Conservation (phyloP, 306 rosid genomes). For the Ziziphus jujuba region DNA sequence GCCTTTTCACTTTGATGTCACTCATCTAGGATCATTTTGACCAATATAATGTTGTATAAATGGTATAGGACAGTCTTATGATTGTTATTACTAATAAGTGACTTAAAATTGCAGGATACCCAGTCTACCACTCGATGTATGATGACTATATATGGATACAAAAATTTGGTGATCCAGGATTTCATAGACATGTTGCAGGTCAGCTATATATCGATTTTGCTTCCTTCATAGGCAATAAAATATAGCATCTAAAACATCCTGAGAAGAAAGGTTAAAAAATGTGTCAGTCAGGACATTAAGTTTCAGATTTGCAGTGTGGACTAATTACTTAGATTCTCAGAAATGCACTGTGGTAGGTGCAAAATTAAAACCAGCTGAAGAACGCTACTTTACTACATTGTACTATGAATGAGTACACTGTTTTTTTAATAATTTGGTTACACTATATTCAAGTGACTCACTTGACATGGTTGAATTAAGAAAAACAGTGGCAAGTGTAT, state of each 20-base stretch:
- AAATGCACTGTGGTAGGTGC: too few species aligned
- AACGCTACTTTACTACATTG: background rate
- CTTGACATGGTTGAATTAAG: background rate
- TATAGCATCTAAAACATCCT: background rate
- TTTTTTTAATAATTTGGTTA: background rate
- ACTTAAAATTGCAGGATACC: constrained; percentile 42
- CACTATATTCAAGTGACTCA: constrained; percentile 1
- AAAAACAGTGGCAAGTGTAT: constrained; percentile 63
- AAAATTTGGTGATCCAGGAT: constrained; percentile 73
- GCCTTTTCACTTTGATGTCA: background rate
- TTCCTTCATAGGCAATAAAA: background rate
- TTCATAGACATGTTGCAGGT: constrained; percentile 86
- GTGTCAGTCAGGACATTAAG: background rate
- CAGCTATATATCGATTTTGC: constrained; percentile 1
- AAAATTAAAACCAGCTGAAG: too few species aligned
- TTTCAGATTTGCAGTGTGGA: too few species aligned
- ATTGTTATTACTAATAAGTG: background rate
- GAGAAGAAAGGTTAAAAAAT: background rate
- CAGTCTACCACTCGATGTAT: constrained; percentile 70
- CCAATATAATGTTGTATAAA: background rate
- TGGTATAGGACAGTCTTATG: background rate
- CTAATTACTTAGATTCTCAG: too few species aligned
- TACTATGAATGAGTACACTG: background rate
- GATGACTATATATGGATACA: constrained; percentile 77
- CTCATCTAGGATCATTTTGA: background rate